Evolutionary conservation across 1,284 basidiomycete genomes (phyloP).

Genomic region (Cystobasidium pallidum): DNA sequence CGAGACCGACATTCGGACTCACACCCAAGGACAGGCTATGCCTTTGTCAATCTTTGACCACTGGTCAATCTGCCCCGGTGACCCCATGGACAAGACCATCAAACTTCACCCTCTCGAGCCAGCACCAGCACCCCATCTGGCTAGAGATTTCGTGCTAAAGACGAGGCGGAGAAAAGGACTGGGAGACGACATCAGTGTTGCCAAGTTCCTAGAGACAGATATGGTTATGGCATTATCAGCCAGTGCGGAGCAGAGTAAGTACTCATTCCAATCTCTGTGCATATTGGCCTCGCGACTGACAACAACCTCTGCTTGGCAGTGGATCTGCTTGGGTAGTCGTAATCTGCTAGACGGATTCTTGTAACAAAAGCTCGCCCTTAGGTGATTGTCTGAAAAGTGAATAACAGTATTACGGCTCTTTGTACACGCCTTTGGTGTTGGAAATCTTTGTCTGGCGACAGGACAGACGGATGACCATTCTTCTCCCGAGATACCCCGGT

Average conservation of each 20-base stretch:
- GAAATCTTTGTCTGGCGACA: no score
- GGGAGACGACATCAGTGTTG: slow-evolving; percentile 49
- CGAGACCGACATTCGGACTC: slow-evolving; percentile 95
- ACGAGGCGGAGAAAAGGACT: slow-evolving; percentile 89
- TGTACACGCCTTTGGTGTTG: no score
- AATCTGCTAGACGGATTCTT: neutral
- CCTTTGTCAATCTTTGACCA: slow-evolving; percentile 95
- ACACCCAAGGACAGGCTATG: slow-evolving; percentile 97
- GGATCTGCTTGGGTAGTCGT: slow-evolving; percentile 33
- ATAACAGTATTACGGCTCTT: no score
- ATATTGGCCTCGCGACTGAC: neutral
- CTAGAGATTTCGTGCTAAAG: slow-evolving; percentile 85
- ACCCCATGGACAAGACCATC: slow-evolving; percentile 94
- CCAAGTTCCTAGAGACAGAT: slow-evolving; percentile 47
- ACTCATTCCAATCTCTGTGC: neutral
- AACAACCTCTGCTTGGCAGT: slow-evolving; percentile 2
- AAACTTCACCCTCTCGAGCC: slow-evolving; percentile 94
- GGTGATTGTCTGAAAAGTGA: neutral
- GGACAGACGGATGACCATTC: no score
- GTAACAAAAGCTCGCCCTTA: neutral
- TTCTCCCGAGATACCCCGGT: no score
- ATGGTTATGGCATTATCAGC: slow-evolving; percentile 42
- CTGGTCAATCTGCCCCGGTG: slow-evolving; percentile 85
- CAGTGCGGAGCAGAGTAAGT: slow-evolving; percentile 37
- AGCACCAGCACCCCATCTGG: slow-evolving; percentile 81